Evolutionary conservation across 257 asterid genomes (phyloP).

Genomic region (Catharanthus roseus): DNA sequence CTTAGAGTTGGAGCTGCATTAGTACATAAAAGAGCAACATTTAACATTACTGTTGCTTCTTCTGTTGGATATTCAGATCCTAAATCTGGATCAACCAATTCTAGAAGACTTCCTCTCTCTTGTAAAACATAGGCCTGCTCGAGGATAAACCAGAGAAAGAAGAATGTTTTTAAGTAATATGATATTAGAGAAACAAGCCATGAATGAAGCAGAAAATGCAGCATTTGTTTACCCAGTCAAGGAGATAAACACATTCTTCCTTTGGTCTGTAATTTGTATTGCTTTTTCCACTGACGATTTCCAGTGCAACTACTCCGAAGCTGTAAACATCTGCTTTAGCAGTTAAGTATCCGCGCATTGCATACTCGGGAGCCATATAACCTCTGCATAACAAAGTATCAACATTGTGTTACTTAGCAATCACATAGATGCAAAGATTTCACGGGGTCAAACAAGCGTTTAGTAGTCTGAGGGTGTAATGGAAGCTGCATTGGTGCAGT

Average conservation of each 20-base stretch:
- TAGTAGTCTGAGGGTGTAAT: neutral
- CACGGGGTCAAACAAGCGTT: neutral
- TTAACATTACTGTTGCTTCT: constrained; percentile 61
- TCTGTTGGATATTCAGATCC: constrained; percentile 58
- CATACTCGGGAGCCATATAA: constrained; percentile 97
- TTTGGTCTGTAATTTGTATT: constrained; percentile 72
- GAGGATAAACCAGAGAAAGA: neutral
- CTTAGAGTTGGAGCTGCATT: constrained; percentile 78
- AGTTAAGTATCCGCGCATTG: constrained; percentile 81
- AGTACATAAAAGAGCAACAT: constrained; percentile 77
- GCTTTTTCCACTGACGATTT: constrained; percentile 86
- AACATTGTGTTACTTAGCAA: neutral
- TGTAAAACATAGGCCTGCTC: constrained; percentile 83
- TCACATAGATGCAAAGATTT: neutral
- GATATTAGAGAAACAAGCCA: neutral
- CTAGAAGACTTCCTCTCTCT: constrained; percentile 64
- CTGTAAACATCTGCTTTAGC: constrained; percentile 90
- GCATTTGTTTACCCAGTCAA: constrained; percentile 61
- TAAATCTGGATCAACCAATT: constrained; percentile 69
- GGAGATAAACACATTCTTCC: constrained; percentile 76
- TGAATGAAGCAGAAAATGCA: neutral
- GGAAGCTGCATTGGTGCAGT: neutral
- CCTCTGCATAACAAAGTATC: constrained; percentile 49
- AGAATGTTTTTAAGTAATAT: neutral
- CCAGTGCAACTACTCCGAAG: constrained; percentile 89